Evolutionary conservation across 169 alveolate genomes (phyloP), one percentile per base, ranked within the genome.

Genomic region (Theileria annulata): DNA sequence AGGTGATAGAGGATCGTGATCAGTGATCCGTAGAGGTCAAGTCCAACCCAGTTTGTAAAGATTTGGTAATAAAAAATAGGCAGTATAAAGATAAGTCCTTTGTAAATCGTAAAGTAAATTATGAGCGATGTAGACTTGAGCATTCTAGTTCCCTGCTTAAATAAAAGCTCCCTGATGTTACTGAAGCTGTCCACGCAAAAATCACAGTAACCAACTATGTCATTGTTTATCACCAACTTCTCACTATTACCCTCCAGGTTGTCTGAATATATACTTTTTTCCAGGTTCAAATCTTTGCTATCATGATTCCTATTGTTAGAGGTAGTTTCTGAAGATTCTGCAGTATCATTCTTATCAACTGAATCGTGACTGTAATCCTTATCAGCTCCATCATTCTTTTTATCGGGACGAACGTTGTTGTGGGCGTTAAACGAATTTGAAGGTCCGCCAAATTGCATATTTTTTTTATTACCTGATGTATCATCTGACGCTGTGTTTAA

Each of bases 51-150:
- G 66, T 75, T 74, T 28, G 88, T 80, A 42, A 49, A 67, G 4
- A 75, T 80, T 63, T 80, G 88, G 79, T 80, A 80, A 68, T 74
- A 75, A 58, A 80, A 80, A 15, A 72, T 33, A 19, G 84, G 88
- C 77, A 75, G 48, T 13, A 72, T 67, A 33, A 74, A 28, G 31
- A 79, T 58, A 5, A 80, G 28, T 30, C 75, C 48, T 25, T 74
- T 74, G 84, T 66, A 80, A 30, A 74, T 48, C 17, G 71, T 66
- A 77, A 74, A 75, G 58, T 66, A 80, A 27, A 74, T 59, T 10
- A 69, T 72, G n/a, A 60, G 35, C 0, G 80, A 30, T 5, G 70
- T 80, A 0, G 71, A 68, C 75, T 62, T 75, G 23, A 80, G 74
- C 30, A 69, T 23, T 10, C 28, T 67, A 35, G 48, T 74, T 3